Conservation (phyloP, 768 basidiomycete species). For the Solioccasus polychromus region DNA sequence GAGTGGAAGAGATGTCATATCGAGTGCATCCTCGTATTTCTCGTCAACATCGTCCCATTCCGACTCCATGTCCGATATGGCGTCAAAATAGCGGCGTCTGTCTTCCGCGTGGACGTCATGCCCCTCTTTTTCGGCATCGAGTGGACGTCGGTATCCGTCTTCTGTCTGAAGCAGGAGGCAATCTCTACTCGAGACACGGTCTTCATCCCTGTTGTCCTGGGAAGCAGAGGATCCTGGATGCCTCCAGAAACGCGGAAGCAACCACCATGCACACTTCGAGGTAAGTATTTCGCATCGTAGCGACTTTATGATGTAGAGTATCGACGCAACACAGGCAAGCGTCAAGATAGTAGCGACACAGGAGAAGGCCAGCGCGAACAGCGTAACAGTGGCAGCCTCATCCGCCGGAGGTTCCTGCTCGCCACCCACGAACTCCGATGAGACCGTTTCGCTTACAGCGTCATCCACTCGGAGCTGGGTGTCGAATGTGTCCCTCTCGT, state of each 20-base stretch:
- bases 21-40: constrained; percentile 32
- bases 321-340: constrained; percentile 19
- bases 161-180: constrained; percentile 2
- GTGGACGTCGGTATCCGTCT: background rate
- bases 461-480: too few relatives aligned
- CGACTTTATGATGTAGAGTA: constrained; percentile 21
- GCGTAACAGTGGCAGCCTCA: constrained; percentile 1
- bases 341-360: constrained; percentile 24
- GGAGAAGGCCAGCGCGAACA: constrained; percentile 25
- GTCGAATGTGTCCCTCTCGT: too few relatives aligned
- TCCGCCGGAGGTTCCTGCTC: background rate
- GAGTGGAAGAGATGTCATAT: constrained; percentile 21
- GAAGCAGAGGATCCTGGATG: background rate
- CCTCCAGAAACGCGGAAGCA: constrained; percentile 19
- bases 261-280: constrained; percentile 22
- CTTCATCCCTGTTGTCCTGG: background rate
- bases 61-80: constrained; percentile 18
- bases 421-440: background rate
- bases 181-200: background rate
- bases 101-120: constrained; percentile 1
- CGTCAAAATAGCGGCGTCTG: constrained; percentile 8
- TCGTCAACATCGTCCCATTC: constrained; percentile 27
- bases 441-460: background rate
- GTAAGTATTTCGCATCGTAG: constrained; percentile 18
- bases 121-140: constrained; percentile 7